phyloP scores from a whole-genome alignment of 441 rosid species.

The Arabidopsis hybrid region DNA sequence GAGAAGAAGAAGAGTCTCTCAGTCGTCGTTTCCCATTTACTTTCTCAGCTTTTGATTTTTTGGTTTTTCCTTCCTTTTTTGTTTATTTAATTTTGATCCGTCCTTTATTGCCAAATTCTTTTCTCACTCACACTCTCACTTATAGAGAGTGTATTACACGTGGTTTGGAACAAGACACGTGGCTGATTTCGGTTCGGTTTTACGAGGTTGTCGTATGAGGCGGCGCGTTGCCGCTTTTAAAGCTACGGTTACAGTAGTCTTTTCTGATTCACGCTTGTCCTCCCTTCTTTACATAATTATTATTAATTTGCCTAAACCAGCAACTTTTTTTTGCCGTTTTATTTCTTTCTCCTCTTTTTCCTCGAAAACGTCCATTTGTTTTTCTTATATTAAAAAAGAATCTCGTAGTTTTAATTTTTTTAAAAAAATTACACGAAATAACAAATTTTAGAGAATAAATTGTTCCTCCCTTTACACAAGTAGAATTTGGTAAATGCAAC shows the following conservation, averaged over 20 bases:
- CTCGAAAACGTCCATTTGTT: not conserved
- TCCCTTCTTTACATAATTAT: not conserved
- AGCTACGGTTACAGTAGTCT: constrained; percentile 32
- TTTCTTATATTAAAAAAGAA: not conserved
- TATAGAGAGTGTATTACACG: not conserved
- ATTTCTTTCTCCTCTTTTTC: not conserved
- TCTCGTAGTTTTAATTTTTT: not conserved
- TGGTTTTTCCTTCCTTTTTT: not conserved
- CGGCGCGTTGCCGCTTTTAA: constrained; percentile 40
- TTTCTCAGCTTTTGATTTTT: constrained; percentile 25
- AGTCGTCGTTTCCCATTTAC: constrained; percentile 47
- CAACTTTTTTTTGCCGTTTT: not conserved
- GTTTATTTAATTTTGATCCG: constrained; percentile 33
- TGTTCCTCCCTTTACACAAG: too few species aligned
- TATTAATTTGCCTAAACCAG: constrained; percentile 6
- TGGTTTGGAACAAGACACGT: constrained; percentile 20
- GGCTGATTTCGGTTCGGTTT: not conserved
- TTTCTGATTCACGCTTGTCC: constrained; percentile 35
- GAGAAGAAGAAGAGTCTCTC: constrained; percentile 24
- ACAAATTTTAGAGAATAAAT: too few species aligned
- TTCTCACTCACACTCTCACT: not conserved
- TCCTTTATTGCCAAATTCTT: constrained; percentile 43
- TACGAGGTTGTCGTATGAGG: constrained; percentile 26
- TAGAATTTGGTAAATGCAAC: too few species aligned
- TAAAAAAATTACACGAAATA: not conserved